Percentiles rank a stretch among this genome's conserved stretches.
These are phyloP conservation scores for Rugonectria rugulosa DNA, from an alignment of 2,329 filamentous ascomycete species.

Conservation along the genomic window DNA sequence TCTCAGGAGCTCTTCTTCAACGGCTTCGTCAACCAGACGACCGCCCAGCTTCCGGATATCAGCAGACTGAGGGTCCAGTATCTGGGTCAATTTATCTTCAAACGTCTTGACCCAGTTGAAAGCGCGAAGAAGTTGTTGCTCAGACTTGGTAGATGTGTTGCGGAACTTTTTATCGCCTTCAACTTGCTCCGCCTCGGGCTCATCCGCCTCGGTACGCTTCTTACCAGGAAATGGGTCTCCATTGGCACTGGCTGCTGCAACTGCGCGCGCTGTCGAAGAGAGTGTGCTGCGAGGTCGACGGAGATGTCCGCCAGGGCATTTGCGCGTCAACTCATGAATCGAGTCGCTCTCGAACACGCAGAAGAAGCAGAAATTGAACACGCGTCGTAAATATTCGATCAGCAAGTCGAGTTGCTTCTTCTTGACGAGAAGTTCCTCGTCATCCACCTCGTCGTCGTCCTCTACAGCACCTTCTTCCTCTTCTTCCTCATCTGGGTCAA, in stretches of 20 bases:
- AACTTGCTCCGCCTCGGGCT: conserved; percentile 58
- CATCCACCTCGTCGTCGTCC: conserved; percentile 89
- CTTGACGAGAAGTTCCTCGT: conserved; percentile 87
- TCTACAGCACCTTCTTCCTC: conserved; percentile 78
- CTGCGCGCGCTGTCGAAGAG: conserved; percentile 81
- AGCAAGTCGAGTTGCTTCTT: conserved; percentile 97
- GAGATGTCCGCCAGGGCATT: conserved; percentile 97
- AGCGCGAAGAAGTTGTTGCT: conserved; percentile 91
- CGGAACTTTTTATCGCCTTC: conserved; percentile 76
- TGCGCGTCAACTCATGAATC: conserved; percentile 91
- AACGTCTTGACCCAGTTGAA: conserved; percentile 99
- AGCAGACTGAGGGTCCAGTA: conserved; percentile 87
- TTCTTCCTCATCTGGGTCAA: conserved; percentile 80
- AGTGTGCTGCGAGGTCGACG: conserved; percentile 88
- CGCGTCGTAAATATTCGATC: conserved; percentile 94
- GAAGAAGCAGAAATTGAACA: conserved; percentile 99
- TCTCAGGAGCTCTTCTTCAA: conserved; percentile 86
- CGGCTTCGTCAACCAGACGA: conserved; percentile 81
- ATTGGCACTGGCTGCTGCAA: conserved; percentile 82
- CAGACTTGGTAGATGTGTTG: conserved; percentile 75
- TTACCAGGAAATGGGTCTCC: conserved; percentile 86
- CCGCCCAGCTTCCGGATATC: conserved; percentile 93
- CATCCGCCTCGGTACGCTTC: conserved; percentile 73
- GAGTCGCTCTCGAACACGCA: conserved; percentile 99
- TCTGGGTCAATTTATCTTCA: conserved; percentile 93